Conservation (phyloP, 257 asterid species). For the Solanum tarapatanum region DNA sequence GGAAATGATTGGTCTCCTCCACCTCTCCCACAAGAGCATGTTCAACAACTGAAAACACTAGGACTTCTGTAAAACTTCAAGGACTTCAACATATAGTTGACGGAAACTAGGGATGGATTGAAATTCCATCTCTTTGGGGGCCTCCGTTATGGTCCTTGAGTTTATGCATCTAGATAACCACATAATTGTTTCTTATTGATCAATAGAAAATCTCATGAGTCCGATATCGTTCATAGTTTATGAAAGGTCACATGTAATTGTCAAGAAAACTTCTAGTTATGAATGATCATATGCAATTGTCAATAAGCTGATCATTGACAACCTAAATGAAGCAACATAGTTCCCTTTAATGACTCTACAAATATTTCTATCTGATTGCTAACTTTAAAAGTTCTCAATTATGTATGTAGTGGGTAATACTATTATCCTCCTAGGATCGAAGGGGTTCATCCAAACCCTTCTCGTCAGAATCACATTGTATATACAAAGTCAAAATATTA, state of each 20-base stretch:
- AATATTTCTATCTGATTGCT: not conserved
- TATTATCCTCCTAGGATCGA: not conserved
- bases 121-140: not conserved
- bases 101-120: not conserved
- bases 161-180: not conserved
- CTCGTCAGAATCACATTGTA: not conserved
- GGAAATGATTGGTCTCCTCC: conserved; percentile 86
- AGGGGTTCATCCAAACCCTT: not conserved
- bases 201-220: not conserved
- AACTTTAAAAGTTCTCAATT: not conserved
- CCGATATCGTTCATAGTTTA: not conserved
- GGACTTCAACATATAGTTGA: not conserved
- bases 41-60: conserved; percentile 75
- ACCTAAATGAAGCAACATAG: not conserved
- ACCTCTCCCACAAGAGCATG: conserved; percentile 72
- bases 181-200: not conserved
- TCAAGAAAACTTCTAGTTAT: not conserved
- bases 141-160: not conserved
- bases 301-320: not conserved
- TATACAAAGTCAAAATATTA: not conserved
- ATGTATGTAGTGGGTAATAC: not conserved
- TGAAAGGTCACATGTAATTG: not conserved
- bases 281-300: not conserved
- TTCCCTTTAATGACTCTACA: not conserved
- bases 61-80: conserved; percentile 49